These are phyloP conservation scores for Tuber brumale DNA, from an alignment of 495 filamentous ascomycete species.

Conservation along the genomic window DNA sequence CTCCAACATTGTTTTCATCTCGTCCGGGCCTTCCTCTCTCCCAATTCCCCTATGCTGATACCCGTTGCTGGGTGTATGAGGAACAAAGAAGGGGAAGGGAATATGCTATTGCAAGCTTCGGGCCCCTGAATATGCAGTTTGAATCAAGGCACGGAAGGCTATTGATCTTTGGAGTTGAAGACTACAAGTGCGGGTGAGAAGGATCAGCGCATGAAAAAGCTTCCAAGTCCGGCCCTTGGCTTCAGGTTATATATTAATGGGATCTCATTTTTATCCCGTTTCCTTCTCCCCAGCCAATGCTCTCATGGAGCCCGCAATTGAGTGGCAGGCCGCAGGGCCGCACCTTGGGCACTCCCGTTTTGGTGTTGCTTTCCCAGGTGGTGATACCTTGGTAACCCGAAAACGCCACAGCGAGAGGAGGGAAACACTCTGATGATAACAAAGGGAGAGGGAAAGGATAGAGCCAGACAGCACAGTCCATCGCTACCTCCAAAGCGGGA, in stretches of 20 bases:
- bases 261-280: neutral
- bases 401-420: neutral
- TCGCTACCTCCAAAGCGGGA: constrained; percentile 5
- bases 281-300: neutral
- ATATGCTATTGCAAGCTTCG: neutral
- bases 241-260: neutral
- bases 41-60: neutral
- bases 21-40: neutral
- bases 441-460: neutral
- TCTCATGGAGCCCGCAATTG: neutral
- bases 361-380: neutral
- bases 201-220: neutral
- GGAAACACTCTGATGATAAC: neutral
- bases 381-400: neutral
- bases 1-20: neutral
- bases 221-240: neutral
- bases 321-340: neutral
- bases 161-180: neutral
- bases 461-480: neutral
- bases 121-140: neutral
- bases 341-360: neutral
- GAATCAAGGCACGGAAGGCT: neutral
- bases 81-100: neutral
- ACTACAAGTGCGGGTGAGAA: neutral
- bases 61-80: neutral